Base-by-base conservation (phyloP, 2,329 filamentous ascomycete species). In the Didymella exigua region DNA sequence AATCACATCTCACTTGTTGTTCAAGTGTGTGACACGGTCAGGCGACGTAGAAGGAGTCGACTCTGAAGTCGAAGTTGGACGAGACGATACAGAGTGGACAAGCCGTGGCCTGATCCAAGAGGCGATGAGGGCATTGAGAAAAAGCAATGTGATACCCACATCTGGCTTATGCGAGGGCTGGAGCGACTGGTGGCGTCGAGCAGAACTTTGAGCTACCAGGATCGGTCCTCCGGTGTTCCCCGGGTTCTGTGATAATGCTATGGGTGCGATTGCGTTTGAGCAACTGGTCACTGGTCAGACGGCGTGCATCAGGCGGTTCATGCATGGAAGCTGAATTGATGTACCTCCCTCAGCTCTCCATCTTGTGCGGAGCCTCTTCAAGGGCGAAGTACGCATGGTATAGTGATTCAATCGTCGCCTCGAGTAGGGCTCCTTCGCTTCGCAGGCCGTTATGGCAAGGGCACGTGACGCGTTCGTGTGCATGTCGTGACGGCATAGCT, bases 131-230 rank as follows among this genome's bases (percentile, higher is more conserved):
- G 30, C 26, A 24, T 34, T 24, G 27, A 34, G 38, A 42, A 55
- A 50, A 55, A 55, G 46, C 41, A 55, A 50, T 31, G 18, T 42
- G 26, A 42, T 29, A 49, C 33, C 34, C 41, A 42, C 30, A 18
- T 18, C 34, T 14, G 8, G 27, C 10, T 18, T 21, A 16, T 16
- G 18, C 10, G 19, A n/a, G 34, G 46, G 30, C 40, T 45, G 46
- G 52, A 49, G 37, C 41, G 16, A 37, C 14, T 41, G 46, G 31
- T 44, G 34, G 36, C 34, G 46, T 41, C 45, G 41, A 43, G 18
- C 29, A 24, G 21, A 23, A 29, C 24, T 38, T 14, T n/a, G 27
- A 24, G 23, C 21, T 45, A 30, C 33, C 27, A 14, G 14, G 13
- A 18, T 42, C 26, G 40, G 44, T 6, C 19, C n/a, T 24, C 36